Percentiles rank a stretch among this genome's conserved stretches.
These are phyloP conservation scores for Artemisia annua DNA, from an alignment of 129 eudicot genomes.

Conservation along the genomic window DNA sequence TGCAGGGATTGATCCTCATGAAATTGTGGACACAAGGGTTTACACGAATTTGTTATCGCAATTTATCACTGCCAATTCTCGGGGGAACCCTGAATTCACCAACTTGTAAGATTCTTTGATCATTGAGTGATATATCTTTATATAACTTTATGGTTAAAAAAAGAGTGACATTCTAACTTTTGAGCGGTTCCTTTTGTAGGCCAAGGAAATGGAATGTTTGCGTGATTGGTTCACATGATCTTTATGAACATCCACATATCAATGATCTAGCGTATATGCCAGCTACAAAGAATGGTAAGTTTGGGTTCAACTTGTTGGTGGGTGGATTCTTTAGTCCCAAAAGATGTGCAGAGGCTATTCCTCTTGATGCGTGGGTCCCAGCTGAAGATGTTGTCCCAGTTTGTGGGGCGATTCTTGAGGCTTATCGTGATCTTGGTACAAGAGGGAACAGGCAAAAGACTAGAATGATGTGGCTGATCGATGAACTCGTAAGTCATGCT, in stretches of 20 bases:
- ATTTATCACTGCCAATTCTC: slow-evolving; percentile 80
- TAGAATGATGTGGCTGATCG: slow-evolving; percentile 99
- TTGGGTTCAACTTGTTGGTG: slow-evolving; percentile 89
- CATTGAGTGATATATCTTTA: not conserved
- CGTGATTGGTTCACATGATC: slow-evolving; percentile 95
- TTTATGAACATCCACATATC: slow-evolving; percentile 95
- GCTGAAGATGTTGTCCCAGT: slow-evolving; percentile 69
- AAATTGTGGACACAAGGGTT: slow-evolving; percentile 87
- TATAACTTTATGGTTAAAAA: not conserved
- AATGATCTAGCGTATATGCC: slow-evolving; percentile 98
- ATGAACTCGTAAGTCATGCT: slow-evolving; percentile 67
- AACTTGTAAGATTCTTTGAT: slow-evolving; percentile 64
- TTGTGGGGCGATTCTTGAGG: slow-evolving; percentile 82
- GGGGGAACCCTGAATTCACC: slow-evolving; percentile 80
- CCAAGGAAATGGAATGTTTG: slow-evolving; percentile 99
- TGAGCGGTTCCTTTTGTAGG: slow-evolving; percentile 39
- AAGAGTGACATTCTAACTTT: not conserved
- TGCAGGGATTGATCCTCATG: slow-evolving; percentile 93
- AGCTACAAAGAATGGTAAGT: slow-evolving; percentile 76
- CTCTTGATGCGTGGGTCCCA: slow-evolving; percentile 97
- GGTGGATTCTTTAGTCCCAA: slow-evolving; percentile 97
- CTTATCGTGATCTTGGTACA: slow-evolving; percentile 87
- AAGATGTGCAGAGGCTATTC: slow-evolving; percentile 88
- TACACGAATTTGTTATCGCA: slow-evolving; percentile 75
- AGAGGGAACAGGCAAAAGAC: slow-evolving; percentile 92